A percentile compares a stretch with the other conserved stretches of the same genome.
phyloP scores from a whole-genome alignment of 2,329 filamentous ascomycete genomes.

The Fusarium concolor region DNA sequence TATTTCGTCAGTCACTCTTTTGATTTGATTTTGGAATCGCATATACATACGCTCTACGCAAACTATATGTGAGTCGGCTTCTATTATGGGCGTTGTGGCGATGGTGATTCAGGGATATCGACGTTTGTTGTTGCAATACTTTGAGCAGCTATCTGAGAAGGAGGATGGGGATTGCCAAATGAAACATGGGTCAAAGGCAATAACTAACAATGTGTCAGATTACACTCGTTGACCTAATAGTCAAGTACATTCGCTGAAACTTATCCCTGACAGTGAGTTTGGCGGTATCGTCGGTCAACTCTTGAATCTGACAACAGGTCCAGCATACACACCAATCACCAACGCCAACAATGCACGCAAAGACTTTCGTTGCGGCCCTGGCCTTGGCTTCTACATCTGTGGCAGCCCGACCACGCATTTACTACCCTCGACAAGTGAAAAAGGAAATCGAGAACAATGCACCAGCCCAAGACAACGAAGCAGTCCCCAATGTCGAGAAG shows the following conservation, averaged over 20 bases:
- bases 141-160: neutral
- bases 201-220: slow-evolving; percentile 39
- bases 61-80: slow-evolving; percentile 45
- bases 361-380: slow-evolving; percentile 59
- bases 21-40: slow-evolving; percentile 48
- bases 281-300: neutral
- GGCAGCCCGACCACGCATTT: slow-evolving; percentile 63
- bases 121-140: too few species aligned
- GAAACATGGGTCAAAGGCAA: neutral
- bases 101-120: neutral
- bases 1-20: slow-evolving; percentile 62
- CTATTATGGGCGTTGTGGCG: neutral
- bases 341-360: slow-evolving; percentile 59
- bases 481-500: slow-evolving; percentile 26
- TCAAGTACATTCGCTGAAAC: slow-evolving; percentile 71
- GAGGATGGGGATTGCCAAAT: neutral
- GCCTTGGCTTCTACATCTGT: slow-evolving; percentile 60
- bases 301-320: slow-evolving; percentile 12
- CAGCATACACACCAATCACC: slow-evolving; percentile 32
- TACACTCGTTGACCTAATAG: slow-evolving; percentile 65
- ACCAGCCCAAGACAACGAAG: slow-evolving; percentile 49
- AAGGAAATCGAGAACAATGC: slow-evolving; percentile 59
- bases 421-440: slow-evolving; percentile 68
- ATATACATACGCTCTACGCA: slow-evolving; percentile 48
- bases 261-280: slow-evolving; percentile 59